phyloP scores from a whole-genome alignment of 352 stramenopile species.

The Nothophytophthora sp. region DNA sequence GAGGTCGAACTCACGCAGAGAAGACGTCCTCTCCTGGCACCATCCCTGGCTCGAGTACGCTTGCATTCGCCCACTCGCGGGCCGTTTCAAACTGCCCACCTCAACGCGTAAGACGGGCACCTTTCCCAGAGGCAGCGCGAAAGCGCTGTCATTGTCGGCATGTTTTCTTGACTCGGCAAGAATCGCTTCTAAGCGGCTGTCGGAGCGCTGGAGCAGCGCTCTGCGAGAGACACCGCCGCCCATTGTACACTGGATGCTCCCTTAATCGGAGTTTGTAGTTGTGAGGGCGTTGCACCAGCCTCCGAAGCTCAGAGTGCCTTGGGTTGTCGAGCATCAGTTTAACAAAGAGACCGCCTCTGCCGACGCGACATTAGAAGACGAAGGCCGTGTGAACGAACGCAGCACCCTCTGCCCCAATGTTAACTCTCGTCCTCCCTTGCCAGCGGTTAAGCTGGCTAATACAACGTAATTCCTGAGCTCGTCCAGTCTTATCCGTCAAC shows the following conservation, averaged over 20 bases:
- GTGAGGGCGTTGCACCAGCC: not conserved
- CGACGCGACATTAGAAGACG: conserved; percentile 12
- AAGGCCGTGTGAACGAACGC: too few species aligned
- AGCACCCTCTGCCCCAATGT: too few species aligned
- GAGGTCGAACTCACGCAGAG: conserved; percentile 2
- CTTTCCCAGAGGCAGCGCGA: conserved; percentile 4
- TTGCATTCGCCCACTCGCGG: conserved; percentile 3
- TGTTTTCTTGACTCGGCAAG: conserved; percentile 9
- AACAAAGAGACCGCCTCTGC: conserved; percentile 14
- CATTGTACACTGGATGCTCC: conserved; percentile 15
- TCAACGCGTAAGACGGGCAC: conserved; percentile 5
- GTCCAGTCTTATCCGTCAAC: too few species aligned
- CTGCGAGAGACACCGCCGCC: conserved; percentile 35
- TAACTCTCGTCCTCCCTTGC: too few species aligned
- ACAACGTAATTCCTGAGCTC: too few species aligned
- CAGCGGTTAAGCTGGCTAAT: too few species aligned
- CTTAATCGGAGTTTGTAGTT: conserved; percentile 1
- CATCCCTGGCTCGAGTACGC: conserved; percentile 1
- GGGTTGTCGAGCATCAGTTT: too few species aligned
- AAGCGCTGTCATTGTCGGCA: not conserved
- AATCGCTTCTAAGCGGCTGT: conserved; percentile 30
- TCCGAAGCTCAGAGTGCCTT: not conserved
- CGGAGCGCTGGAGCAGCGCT: conserved; percentile 24
- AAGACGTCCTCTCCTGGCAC: conserved; percentile 13
- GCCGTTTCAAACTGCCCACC: conserved; percentile 5